Evolutionary conservation across 108 stramenopile genomes (phyloP).

Genomic region (Pseudonitzschia multiseries): DNA sequence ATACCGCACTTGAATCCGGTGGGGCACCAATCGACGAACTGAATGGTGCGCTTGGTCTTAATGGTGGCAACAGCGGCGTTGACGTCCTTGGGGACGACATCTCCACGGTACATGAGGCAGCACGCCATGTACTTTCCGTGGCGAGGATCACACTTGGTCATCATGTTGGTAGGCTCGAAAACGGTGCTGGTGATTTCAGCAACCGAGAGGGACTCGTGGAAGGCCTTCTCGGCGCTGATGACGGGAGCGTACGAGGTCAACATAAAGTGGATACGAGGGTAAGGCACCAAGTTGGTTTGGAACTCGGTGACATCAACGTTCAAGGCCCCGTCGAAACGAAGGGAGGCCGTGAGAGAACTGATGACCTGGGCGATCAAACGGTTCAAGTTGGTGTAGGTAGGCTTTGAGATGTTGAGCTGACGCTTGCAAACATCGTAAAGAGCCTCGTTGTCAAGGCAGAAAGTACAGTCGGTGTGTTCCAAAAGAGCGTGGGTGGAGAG

Average conservation of each 20-base stretch:
- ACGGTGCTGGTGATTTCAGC: constrained; percentile 95
- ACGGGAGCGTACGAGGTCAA: constrained; percentile 93
- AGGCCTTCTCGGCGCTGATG: constrained; percentile 90
- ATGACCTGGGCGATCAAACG: constrained; percentile 94
- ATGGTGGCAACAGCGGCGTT: constrained; percentile 92
- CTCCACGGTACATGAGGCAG: constrained; percentile 96
- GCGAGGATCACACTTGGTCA: constrained; percentile 97
- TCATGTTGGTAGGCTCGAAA: constrained; percentile 91
- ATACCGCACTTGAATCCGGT: constrained; percentile 99
- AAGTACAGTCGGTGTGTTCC: constrained; percentile 95
- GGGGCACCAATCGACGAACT: constrained; percentile 97
- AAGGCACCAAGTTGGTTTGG: constrained; percentile 97
- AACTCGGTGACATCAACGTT: constrained; percentile 97
- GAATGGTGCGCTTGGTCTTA: constrained; percentile 95
- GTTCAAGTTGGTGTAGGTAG: constrained; percentile 95
- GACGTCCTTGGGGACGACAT: constrained; percentile 94
- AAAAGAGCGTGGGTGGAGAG: constrained; percentile 93
- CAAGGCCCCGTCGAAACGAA: constrained; percentile 94
- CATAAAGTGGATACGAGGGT: constrained; percentile 96
- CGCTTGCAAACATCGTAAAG: constrained; percentile 94
- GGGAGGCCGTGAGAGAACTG: constrained; percentile 90
- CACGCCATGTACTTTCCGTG: constrained; percentile 99
- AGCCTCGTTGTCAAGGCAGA: constrained; percentile 95
- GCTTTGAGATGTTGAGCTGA: constrained; percentile 92
- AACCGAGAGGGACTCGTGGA: constrained; percentile 92